These are phyloP conservation scores for Tilletia walkeri DNA, from an alignment of 1,284 basidiomycete genomes.

Conservation along the genomic window DNA sequence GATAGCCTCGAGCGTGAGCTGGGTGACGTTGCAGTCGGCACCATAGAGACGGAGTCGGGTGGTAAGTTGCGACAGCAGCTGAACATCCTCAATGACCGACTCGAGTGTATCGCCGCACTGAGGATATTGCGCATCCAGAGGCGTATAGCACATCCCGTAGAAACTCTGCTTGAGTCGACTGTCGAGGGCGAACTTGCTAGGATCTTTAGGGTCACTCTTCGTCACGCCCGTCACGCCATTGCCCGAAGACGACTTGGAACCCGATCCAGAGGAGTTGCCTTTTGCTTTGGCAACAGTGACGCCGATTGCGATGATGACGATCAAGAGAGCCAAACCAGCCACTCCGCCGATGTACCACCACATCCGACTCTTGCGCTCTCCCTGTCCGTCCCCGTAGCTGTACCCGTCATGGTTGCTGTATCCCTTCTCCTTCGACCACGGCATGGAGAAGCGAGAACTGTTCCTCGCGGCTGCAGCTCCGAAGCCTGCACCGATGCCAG, in stretches of 20 bases:
- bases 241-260: neutral
- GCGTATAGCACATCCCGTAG: slow-evolving; percentile 57
- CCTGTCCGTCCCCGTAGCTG: neutral
- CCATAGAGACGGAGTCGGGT: slow-evolving; percentile 51
- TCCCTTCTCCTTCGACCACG: slow-evolving; percentile 10
- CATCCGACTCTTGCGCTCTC: slow-evolving; percentile 22
- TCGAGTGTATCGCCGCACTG: slow-evolving; percentile 57
- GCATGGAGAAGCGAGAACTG: neutral
- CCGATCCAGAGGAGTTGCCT: slow-evolving; percentile 20
- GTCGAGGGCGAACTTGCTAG: slow-evolving; percentile 68
- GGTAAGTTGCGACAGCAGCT: slow-evolving; percentile 57
- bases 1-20: slow-evolving; percentile 71
- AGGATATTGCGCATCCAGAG: slow-evolving; percentile 46
- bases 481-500: neutral
- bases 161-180: slow-evolving; percentile 65
- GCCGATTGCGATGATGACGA: slow-evolving; percentile 31
- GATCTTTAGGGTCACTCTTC: slow-evolving; percentile 61
- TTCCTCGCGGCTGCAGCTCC: neutral
- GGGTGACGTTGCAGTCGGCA: slow-evolving; percentile 62
- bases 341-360: slow-evolving; percentile 27
- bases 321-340: slow-evolving; percentile 23
- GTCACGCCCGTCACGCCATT: slow-evolving; percentile 27
- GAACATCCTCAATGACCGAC: slow-evolving; percentile 59
- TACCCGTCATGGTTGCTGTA: slow-evolving; percentile 21
- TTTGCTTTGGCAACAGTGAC: slow-evolving; percentile 25